Percentiles rank a stretch among this genome's conserved stretches.
Conservation (phyloP, 257 asterid genomes). For the Solanum corneliomulleri region DNA sequence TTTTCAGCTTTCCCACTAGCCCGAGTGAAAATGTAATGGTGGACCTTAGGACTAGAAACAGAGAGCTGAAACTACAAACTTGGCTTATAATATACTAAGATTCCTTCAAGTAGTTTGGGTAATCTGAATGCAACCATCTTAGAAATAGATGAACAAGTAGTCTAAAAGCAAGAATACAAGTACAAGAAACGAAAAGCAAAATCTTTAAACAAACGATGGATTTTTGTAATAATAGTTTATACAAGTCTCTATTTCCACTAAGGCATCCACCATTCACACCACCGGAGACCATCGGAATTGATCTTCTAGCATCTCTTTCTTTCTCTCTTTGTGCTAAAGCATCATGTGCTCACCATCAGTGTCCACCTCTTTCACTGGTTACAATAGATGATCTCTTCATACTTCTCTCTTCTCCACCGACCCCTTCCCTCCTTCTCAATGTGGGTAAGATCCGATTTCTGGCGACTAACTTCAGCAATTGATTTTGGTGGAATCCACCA, state of each 20-base stretch:
- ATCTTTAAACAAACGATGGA: background rate
- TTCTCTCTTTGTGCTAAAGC: background rate
- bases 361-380: background rate
- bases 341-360: background rate
- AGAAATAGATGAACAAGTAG: background rate
- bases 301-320: background rate
- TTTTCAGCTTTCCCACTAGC: background rate
- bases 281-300: background rate
- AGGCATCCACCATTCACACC: background rate
- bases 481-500: background rate
- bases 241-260: background rate
- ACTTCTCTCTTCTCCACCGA: background rate
- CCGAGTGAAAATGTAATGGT: background rate
- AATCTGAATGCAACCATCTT: background rate
- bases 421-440: background rate
- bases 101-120: background rate
- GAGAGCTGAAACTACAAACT: background rate
- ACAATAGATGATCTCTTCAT: no score
- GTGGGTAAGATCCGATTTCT: no score
- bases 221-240: background rate
- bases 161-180: background rate
- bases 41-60: background rate
- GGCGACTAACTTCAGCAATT: background rate
- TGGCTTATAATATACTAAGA: background rate
- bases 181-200: background rate